Conservation (phyloP, 2,329 filamentous ascomycete genomes). For the Thelonectria discophora region DNA sequence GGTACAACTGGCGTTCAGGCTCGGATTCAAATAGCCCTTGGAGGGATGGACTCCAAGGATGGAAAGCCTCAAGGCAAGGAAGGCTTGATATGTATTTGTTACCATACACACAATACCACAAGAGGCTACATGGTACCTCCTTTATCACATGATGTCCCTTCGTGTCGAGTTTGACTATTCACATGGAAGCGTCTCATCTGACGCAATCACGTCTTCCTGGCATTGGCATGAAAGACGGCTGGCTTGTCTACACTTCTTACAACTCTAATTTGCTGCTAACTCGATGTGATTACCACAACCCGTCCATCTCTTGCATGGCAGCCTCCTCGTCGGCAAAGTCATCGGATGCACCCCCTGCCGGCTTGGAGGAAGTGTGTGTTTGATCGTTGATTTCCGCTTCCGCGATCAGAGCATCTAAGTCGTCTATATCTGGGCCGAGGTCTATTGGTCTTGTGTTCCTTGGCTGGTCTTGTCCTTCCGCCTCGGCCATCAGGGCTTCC, state of each 20-base stretch:
- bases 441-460: conserved; percentile 12
- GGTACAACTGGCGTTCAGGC: conserved; percentile 34
- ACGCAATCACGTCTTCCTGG: too few species aligned
- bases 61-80: conserved; percentile 15
- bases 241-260: too few species aligned
- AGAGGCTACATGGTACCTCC: too few species aligned
- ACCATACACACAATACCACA: too few species aligned
- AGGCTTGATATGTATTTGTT: conserved; percentile 14
- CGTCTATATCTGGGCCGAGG: conserved; percentile 52
- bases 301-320: conserved; percentile 72
- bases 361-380: conserved; percentile 25
- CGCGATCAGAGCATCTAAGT: conserved; percentile 62
- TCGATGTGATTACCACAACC: conserved; percentile 53
- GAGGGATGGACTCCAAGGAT: conserved; percentile 16
- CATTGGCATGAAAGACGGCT: too few species aligned
- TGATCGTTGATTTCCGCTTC: conserved; percentile 50
- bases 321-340: conserved; percentile 71
- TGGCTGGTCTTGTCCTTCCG: conserved; percentile 44
- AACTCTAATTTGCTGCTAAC: too few species aligned
- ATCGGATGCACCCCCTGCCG: conserved; percentile 32
- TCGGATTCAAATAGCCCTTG: conserved; percentile 27
- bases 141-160: too few species aligned
- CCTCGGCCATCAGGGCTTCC: conserved; percentile 63
- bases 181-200: too few species aligned
- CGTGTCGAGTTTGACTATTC: too few species aligned